Evolutionary conservation across 116 monocot species (phyloP).

Genomic region (Cymodocea nodosa): DNA sequence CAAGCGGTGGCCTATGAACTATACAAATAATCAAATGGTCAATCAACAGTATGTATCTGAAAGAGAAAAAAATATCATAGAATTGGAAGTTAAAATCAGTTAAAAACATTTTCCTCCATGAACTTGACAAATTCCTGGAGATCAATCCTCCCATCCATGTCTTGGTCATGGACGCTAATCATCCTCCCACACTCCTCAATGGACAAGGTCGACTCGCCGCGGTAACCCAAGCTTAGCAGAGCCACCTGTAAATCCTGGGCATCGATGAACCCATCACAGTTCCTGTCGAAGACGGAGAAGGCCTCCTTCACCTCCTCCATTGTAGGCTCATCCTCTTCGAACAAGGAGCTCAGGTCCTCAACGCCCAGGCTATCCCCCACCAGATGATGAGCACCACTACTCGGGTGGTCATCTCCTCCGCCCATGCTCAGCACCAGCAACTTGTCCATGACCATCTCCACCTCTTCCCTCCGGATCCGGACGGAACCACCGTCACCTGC

Average conservation of each 20-base stretch:
- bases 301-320: constrained; percentile 39
- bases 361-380: not conserved
- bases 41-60: too few species aligned
- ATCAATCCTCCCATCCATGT: constrained; percentile 48
- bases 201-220: constrained; percentile 2
- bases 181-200: constrained; percentile 18
- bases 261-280: constrained; percentile 40
- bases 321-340: constrained; percentile 42
- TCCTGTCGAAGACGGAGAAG: constrained; percentile 40
- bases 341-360: constrained; percentile 10
- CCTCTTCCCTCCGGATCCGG: constrained; percentile 13
- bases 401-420: not conserved
- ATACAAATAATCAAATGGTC: too few species aligned
- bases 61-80: not conserved
- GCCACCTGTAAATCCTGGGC: constrained; percentile 34
- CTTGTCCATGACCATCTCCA: constrained; percentile 6
- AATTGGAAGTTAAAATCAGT: constrained; percentile 1
- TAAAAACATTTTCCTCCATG: constrained; percentile 27
- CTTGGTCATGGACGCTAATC: constrained; percentile 12
- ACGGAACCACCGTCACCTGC: not conserved
- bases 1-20: too few species aligned
- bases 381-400: too few species aligned
- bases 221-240: constrained; percentile 28
- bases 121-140: constrained; percentile 46
- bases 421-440: not conserved